A percentile compares a stretch with the other conserved stretches of the same genome.
Evolutionary conservation across 2,329 filamentous ascomycete genomes (phyloP).

Genomic region (Neopestalotiopsis clavispora): DNA sequence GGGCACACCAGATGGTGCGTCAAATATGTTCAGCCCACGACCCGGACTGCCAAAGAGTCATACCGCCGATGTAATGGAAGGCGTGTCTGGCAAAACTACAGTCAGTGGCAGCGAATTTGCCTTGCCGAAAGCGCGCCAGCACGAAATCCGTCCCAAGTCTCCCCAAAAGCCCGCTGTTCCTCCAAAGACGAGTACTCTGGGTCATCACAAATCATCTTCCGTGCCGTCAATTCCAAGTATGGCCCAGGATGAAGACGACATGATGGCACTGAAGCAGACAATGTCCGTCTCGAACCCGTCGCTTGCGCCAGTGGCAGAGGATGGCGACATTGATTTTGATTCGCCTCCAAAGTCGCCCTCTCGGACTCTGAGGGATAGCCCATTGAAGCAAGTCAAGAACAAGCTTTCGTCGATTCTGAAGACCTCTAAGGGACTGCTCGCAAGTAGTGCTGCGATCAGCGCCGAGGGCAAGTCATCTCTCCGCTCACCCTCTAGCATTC

Average conservation of each 20-base stretch:
- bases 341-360: constrained; percentile 62
- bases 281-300: constrained; percentile 64
- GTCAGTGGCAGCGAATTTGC: constrained; percentile 53
- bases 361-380: constrained; percentile 69
- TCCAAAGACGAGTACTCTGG: constrained; percentile 39
- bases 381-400: constrained; percentile 89
- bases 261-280: constrained; percentile 58
- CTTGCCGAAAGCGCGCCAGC: constrained; percentile 46
- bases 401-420: constrained; percentile 91
- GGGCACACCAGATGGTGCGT: constrained; percentile 37
- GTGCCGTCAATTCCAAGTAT: constrained; percentile 56
- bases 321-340: constrained; percentile 33
- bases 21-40: constrained; percentile 48
- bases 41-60: constrained; percentile 64
- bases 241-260: constrained; percentile 31
- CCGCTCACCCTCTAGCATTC: constrained; percentile 57
- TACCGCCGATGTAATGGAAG: constrained; percentile 66
- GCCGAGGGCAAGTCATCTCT: constrained; percentile 65
- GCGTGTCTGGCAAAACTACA: constrained; percentile 52
- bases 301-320: constrained; percentile 53
- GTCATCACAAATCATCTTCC: constrained; percentile 68
- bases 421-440: constrained; percentile 84
- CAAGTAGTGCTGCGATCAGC: constrained; percentile 71
- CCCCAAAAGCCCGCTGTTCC: constrained; percentile 38
- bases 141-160: constrained; percentile 37